phyloP scores from a whole-genome alignment of 176 grass and related monocot genomes.

The Urochloa ruziziensis region DNA sequence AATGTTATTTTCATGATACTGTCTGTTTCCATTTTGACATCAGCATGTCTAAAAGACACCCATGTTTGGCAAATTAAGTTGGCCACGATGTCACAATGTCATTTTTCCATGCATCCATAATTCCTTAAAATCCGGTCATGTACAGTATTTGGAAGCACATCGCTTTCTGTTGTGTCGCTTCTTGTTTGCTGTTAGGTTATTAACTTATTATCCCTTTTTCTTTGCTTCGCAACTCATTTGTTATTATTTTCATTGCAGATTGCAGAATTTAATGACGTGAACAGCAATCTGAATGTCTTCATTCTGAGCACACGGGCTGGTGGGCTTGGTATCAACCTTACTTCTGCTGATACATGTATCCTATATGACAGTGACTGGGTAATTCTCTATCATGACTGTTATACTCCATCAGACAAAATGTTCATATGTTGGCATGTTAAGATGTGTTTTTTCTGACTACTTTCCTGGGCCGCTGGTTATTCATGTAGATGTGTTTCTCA shows the following conservation, averaged over 20 bases:
- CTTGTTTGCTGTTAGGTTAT: not conserved
- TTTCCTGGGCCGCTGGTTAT: not conserved
- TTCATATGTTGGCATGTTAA: not conserved
- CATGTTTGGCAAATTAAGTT: not conserved
- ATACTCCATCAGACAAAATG: not conserved
- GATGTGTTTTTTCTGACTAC: not conserved
- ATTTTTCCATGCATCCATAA: not conserved
- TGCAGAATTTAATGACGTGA: conserved; percentile 80
- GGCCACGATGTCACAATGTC: too few relatives aligned
- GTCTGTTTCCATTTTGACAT: not conserved
- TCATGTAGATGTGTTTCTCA: not conserved
- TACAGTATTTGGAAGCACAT: not conserved
- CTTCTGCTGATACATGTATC: conserved; percentile 90
- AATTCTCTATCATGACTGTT: conserved; percentile 13
- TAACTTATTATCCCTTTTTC: not conserved
- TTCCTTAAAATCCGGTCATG: not conserved
- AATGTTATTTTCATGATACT: not conserved
- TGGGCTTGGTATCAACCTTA: conserved; percentile 92
- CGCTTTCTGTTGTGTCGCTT: not conserved
- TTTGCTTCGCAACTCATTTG: not conserved
- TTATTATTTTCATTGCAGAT: conserved; percentile 48
- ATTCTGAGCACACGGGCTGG: conserved; percentile 91
- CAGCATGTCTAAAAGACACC: not conserved
- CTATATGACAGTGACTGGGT: conserved; percentile 97
- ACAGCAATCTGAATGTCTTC: conserved; percentile 67